Evolutionary conservation across 805 yeast species (phyloP).

Genomic region (Metschnikowia proteae): DNA sequence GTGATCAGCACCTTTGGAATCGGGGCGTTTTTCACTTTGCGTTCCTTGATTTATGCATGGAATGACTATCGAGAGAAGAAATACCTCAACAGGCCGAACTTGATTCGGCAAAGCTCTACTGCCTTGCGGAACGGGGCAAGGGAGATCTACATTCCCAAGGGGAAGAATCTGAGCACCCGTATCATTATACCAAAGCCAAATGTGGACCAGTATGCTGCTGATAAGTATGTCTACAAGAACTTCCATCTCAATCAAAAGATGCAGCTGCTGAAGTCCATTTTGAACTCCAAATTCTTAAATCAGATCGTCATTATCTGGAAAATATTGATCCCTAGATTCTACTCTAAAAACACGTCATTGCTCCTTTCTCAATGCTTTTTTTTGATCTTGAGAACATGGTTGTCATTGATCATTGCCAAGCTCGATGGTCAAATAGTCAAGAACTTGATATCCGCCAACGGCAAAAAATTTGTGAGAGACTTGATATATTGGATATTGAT

Average conservation of each 20-base stretch:
- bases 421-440: constrained; percentile 90
- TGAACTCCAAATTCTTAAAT: constrained; percentile 62
- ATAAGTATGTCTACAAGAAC: constrained; percentile 49
- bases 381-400: constrained; percentile 78
- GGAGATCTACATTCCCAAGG: constrained; percentile 47
- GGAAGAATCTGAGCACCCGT: constrained; percentile 32
- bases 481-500: constrained; percentile 81
- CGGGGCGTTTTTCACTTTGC: constrained; percentile 31
- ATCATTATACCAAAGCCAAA: constrained; percentile 47
- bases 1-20: constrained; percentile 39
- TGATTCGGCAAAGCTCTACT: constrained; percentile 41
- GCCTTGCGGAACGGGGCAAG: constrained; percentile 45
- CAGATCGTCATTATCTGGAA: constrained; percentile 76
- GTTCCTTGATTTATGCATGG: constrained; percentile 28
- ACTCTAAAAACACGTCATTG: constrained; percentile 62
- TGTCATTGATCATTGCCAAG: constrained; percentile 79
- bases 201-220: constrained; percentile 51
- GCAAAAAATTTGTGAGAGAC: constrained; percentile 69
- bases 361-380: constrained; percentile 69
- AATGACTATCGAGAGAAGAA: constrained; percentile 27
- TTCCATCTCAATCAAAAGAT: constrained; percentile 34
- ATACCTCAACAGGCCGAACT: constrained; percentile 29
- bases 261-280: constrained; percentile 27
- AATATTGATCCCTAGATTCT: constrained; percentile 72
- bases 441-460: constrained; percentile 79